Evolutionary conservation across 2,329 filamentous ascomycete species (phyloP), one percentile per base, ranked within the genome.

Genomic region (Xylariaceae sp.): DNA sequence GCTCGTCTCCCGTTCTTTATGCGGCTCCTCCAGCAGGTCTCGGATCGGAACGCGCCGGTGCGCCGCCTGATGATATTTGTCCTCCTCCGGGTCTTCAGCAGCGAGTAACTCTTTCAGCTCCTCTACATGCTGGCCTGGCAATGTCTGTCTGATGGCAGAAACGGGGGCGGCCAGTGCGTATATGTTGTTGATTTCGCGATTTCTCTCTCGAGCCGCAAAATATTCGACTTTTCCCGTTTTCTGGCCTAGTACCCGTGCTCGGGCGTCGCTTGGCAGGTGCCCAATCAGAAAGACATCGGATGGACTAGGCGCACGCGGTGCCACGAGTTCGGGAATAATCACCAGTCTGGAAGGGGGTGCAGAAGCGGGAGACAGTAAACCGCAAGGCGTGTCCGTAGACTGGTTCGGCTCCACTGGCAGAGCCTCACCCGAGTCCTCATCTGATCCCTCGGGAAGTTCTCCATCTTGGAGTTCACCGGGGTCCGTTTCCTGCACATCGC

Each of bases 181-280:
- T 9, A 36, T 21, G 18, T 41, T 44, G 13, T 40, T 26, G 15
- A 36, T 37, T 9, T 32, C 47, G 8, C 56, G 62, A 36, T 67
- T 69, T 15, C 55, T 48, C 32, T 64, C 66, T 17, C 67, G 56
- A 5, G 67, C 65, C 3, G 51, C 51, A 35, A 68, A 69, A 35
- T 52, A 69, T 15, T 66, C 64, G 7, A 42, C 42, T 34, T 67
- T 68, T 2, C 63, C 65, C 3, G 56, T 60, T 35, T 52, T 60
- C 16, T 55, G 49, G 1, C 64, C 64, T 30, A 67, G 50, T 5
- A 49, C 34, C 27, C 61, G 55, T 12, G 56, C 59, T 53, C 56
- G 50, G 16, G 29, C 36, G 21, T 52, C 48, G 17, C 34, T 48
- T 21, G 46, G 36, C 14, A 3, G 36, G 52, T 36, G 59, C 31